Evolutionary conservation across 257 asterid genomes (phyloP).

Genomic region (Solanum chilense): DNA sequence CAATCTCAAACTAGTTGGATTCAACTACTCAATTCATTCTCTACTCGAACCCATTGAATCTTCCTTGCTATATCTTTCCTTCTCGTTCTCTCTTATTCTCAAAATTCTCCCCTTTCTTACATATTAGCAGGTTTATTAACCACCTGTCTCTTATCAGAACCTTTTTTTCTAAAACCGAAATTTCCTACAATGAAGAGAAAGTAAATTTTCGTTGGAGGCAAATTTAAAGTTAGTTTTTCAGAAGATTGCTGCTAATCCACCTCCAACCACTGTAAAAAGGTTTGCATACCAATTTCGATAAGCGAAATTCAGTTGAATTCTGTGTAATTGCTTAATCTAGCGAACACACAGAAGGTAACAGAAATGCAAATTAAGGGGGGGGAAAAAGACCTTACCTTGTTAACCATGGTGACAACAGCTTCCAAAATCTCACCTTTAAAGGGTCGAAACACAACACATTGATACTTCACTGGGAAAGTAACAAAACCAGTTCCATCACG

Average conservation of each 20-base stretch:
- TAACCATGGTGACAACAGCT: constrained; percentile 96
- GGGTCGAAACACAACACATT: constrained; percentile 93
- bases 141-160: not conserved
- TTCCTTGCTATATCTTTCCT: not conserved
- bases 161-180: not conserved
- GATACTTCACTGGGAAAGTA: constrained; percentile 79
- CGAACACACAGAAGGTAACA: not conserved
- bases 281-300: not conserved
- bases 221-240: not conserved
- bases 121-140: not conserved
- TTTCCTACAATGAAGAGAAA: not conserved
- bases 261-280: not conserved
- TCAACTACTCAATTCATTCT: not conserved
- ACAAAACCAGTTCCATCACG: constrained; percentile 98
- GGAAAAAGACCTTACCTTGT: constrained; percentile 26
- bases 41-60: not conserved
- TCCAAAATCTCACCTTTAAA: constrained; percentile 87
- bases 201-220: not conserved
- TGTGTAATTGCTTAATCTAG: not conserved
- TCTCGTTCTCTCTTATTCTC: not conserved
- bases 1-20: not conserved
- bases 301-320: not conserved
- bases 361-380: not conserved
- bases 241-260: not conserved
- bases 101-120: not conserved